Base-by-base conservation (phyloP, 2,329 filamentous ascomycete genomes). In the Xylariaceae sp. region DNA sequence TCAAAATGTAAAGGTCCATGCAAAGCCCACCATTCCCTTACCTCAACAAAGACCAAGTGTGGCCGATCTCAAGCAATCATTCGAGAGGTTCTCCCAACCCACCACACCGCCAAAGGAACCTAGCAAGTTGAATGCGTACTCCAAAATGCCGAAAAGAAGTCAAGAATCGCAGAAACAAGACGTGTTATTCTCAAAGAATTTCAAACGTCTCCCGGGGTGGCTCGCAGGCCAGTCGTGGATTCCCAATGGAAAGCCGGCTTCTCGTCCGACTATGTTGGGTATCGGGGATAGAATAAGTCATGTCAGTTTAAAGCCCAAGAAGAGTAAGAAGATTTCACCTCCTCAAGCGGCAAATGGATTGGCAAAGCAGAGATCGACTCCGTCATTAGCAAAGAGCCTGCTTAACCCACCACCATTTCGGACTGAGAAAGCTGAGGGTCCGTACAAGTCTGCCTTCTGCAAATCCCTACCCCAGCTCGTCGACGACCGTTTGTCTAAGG, bases 21-120 rank as follows among this genome's bases (percentile, higher is more conserved):
- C 11, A 44, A 9, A 44, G 7, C 55, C 57, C 13, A 51, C 15
- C 3, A 67, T 34, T 34, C 30, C 55, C 23, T 9, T 50, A 5
- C 64, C 57, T 23, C 59, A 44, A n/a, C 59, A 66, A 45, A 68
- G 58, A 44, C 62, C 57, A 39, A 75, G 73, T 51, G 73, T 75
- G 10, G 71, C 72, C n/a, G 69, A 73, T 56, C 63, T 75, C 58
- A 69, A 73, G 11, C 64, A 64, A 56, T 72, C 71, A 2, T 74
- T 75, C 42, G 73, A 75, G 60, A 61, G 64, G 42, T 48, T 53
- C 8, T 60, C 63, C 15, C 51, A 64, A 23, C 51, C 52, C 1
- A 23, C 49, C n/a, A n/a, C 48, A 17, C 15, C 18, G 3, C 37
- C 58, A 8, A 52, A 54, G 13, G 57, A 35, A 3, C 35, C 50